Conservation (phyloP, 192 early-diverging fungal genomes). For the Backusella westeae region DNA sequence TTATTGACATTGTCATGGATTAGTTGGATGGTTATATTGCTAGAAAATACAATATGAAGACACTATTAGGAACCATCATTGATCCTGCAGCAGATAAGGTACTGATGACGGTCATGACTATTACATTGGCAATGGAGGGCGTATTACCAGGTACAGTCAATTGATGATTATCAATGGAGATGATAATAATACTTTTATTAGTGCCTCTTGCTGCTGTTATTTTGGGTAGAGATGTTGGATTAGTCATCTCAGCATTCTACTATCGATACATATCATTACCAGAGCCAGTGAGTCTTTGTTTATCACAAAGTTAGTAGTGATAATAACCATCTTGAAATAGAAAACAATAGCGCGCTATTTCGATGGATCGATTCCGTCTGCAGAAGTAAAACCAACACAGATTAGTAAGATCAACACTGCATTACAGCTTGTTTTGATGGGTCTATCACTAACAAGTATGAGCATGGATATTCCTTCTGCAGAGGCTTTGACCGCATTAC, state of each 20-base stretch:
- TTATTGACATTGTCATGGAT: neutral
- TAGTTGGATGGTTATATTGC: slow-evolving; percentile 91
- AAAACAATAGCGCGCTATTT: slow-evolving; percentile 85
- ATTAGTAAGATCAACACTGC: slow-evolving; percentile 94
- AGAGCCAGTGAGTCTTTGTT: slow-evolving; percentile 57
- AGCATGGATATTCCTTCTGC: slow-evolving; percentile 64
- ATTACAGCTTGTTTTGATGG: slow-evolving; percentile 83
- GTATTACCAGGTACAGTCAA: slow-evolving; percentile 67
- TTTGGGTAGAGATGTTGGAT: slow-evolving; percentile 78
- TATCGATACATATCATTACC: slow-evolving; percentile 87
- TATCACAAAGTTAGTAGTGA: too few relatives aligned
- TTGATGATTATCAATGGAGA: neutral
- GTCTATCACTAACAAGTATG: slow-evolving; percentile 68
- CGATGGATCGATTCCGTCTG: slow-evolving; percentile 88
- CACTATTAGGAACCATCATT: slow-evolving; percentile 84
- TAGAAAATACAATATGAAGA: slow-evolving; percentile 81
- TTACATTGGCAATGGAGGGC: slow-evolving; percentile 72
- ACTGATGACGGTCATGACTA: slow-evolving; percentile 90
- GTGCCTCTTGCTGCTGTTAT: slow-evolving; percentile 78
- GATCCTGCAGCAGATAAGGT: slow-evolving; percentile 96
- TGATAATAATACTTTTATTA: slow-evolving; percentile 15
- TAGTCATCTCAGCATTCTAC: slow-evolving; percentile 78
- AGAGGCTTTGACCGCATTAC: slow-evolving; percentile 56
- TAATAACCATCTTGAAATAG: slow-evolving; percentile 23
- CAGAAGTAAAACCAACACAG: slow-evolving; percentile 84